Evolutionary conservation across 2,329 filamentous ascomycete genomes (phyloP).

Genomic region (Pseudogymnoascus sp.): DNA sequence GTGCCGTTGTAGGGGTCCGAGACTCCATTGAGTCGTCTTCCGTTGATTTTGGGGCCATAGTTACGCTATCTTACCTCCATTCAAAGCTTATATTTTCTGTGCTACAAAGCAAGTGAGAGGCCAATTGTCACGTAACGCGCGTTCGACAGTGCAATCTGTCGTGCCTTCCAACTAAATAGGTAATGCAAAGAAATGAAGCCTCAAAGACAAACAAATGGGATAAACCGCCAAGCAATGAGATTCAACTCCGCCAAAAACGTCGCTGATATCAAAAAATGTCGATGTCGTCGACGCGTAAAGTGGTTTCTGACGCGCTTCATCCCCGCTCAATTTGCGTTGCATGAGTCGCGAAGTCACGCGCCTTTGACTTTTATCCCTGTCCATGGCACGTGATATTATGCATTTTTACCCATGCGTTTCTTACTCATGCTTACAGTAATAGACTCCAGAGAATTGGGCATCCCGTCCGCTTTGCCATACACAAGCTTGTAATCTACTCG

Average conservation of each 20-base stretch:
- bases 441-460: neutral
- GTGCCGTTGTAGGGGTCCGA: slow-evolving; percentile 3
- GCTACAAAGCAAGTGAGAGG: neutral
- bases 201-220: neutral
- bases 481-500: too few relatives aligned
- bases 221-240: neutral
- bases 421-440: neutral
- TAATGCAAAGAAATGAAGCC: neutral
- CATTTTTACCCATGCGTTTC: neutral
- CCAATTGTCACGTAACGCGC: neutral
- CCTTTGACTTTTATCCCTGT: neutral
- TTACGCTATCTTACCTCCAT: neutral
- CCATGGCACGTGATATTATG: neutral
- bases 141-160: neutral
- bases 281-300: slow-evolving; percentile 5
- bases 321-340: neutral
- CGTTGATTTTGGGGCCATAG: neutral
- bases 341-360: slow-evolving; percentile 5
- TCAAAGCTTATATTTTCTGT: neutral
- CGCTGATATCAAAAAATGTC: neutral
- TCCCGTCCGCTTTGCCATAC: too few relatives aligned
- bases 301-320: slow-evolving; percentile 2
- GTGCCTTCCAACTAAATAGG: neutral
- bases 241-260: neutral
- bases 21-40: slow-evolving; percentile 6